Base-by-base conservation (phyloP, 202 grass and related monocot genomes). In the Zoysia matrella region DNA sequence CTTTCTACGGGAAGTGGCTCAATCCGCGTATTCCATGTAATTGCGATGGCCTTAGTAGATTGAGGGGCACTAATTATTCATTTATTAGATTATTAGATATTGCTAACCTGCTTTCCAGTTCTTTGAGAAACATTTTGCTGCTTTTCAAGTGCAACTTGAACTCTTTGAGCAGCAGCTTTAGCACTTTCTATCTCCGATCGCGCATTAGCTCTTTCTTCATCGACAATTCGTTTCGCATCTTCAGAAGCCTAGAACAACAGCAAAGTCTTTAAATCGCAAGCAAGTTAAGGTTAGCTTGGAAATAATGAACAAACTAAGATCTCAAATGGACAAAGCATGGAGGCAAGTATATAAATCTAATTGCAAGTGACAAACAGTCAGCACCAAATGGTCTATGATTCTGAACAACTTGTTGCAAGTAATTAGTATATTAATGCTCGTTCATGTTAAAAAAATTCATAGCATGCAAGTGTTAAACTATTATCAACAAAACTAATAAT, bases 181-280 rank as follows among this genome's bases (percentile, higher is more conserved):
- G 95, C 95, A 86, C 61, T 90, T 76, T 93, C 90, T 83, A 93
- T 95, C 75, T 98, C 95, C 3, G 54, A 58, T 67, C 66, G 74
- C 72, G 95, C 89, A 84, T 88, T 90, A 51, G 80, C 76, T 77
- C 95, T 89, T 95, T 95, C 95, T 83, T 98, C 92, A 18, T 95
- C 90, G 80, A 95, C 85, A 82, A 91, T 84, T 83, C 69, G 88
- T 86, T 84, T 88, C 16, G 95, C 95, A 91, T 90, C 92, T 91
- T 93, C 92, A 80, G 87, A 91, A 86, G 90, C 90, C 92, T 98
- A 80, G 52, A 54, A 40, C 61, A 68, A 12, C 82, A 52, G 77
- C 78, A 65, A 41, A 76, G 16, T 7, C 76, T 47, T 65, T 73
- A 6, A 70, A 9, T 63, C 7, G 3, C 8, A 63, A 63, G 30